Evolutionary conservation across 2,329 filamentous ascomycete species (phyloP).

Genomic region (Didymella exigua): DNA sequence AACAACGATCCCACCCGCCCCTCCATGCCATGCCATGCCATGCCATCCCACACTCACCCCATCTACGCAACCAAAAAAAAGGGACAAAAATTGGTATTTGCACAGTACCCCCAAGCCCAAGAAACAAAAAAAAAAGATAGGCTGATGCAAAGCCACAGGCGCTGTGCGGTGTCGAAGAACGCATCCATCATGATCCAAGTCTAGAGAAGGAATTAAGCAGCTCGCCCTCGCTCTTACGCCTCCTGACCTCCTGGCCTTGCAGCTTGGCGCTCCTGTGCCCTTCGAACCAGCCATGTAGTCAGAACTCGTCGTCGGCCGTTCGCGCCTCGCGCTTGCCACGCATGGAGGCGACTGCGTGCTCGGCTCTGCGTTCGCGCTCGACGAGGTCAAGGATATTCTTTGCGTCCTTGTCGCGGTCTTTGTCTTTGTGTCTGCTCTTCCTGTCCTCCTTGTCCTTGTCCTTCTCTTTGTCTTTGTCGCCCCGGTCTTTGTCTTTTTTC

Average conservation of each 20-base stretch:
- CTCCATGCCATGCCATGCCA: too few relatives aligned
- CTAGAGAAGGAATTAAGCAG: slow-evolving; percentile 27
- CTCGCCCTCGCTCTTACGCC: slow-evolving; percentile 42
- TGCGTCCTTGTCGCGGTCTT: slow-evolving; percentile 8
- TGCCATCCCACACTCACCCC: too few relatives aligned
- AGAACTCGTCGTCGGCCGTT: slow-evolving; percentile 38
- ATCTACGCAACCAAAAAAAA: too few relatives aligned
- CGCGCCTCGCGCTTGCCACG: slow-evolving; percentile 23
- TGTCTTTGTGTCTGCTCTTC: slow-evolving; percentile 26
- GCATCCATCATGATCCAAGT: too few relatives aligned
- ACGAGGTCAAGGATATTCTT: slow-evolving; percentile 21
- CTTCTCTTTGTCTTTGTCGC: slow-evolving; percentile 25
- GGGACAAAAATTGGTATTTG: too few relatives aligned
- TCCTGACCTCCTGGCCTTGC: slow-evolving; percentile 29
- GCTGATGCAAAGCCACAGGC: too few relatives aligned
- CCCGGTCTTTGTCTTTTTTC: slow-evolving; percentile 39
- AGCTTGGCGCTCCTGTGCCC: slow-evolving; percentile 14
- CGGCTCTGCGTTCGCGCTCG: slow-evolving; percentile 8
- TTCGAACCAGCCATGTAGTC: slow-evolving; percentile 47
- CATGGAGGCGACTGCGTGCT: slow-evolving; percentile 19
- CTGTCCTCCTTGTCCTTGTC: slow-evolving; percentile 24
- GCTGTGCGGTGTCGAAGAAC: too few relatives aligned
- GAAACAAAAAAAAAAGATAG: too few relatives aligned
- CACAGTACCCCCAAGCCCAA: too few relatives aligned
- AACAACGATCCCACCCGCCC: too few relatives aligned